Conservation (phyloP, 2,329 filamentous ascomycete genomes). For the Beauveria scarabaeidicola region DNA sequence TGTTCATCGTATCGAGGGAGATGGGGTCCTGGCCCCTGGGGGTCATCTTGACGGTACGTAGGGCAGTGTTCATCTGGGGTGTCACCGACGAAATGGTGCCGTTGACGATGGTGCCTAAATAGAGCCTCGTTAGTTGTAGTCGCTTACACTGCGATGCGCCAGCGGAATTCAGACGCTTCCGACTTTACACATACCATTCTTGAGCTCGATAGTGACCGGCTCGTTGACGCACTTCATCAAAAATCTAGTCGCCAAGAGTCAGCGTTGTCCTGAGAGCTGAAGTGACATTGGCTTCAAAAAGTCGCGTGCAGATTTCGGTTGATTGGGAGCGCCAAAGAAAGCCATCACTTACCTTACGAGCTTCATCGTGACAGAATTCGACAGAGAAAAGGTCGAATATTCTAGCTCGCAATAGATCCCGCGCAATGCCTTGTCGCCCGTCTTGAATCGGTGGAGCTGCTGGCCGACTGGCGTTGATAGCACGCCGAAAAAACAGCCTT, state of each 20-base stretch:
- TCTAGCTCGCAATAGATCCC: background rate
- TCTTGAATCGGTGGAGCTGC: slow-evolving; percentile 12
- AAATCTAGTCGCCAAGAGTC: slow-evolving; percentile 54
- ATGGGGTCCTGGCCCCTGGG: slow-evolving; percentile 79
- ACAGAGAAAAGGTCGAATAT: background rate
- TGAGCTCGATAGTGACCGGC: slow-evolving; percentile 95
- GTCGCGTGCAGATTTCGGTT: slow-evolving; percentile 17
- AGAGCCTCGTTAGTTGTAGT: background rate
- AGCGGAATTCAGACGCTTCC: background rate
- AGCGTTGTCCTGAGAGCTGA: slow-evolving; percentile 13
- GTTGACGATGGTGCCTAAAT: slow-evolving; percentile 80
- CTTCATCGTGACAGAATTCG: slow-evolving; percentile 63
- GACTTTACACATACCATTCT: slow-evolving; percentile 65
- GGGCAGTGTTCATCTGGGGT: slow-evolving; percentile 95
- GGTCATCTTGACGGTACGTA: slow-evolving; percentile 96
- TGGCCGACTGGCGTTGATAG: background rate
- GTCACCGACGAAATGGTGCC: slow-evolving; percentile 96
- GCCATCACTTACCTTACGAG: slow-evolving; percentile 70
- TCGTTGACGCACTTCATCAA: slow-evolving; percentile 99
- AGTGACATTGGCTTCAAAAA: slow-evolving; percentile 30
- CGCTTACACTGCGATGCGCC: background rate
- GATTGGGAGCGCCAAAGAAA: background rate
- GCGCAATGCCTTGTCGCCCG: slow-evolving; percentile 9
- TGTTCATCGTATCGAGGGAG: slow-evolving; percentile 88
- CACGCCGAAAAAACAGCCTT: slow-evolving; percentile 5